Conservation (phyloP, 148 eudicot genomes). For the Silene latifolia region DNA sequence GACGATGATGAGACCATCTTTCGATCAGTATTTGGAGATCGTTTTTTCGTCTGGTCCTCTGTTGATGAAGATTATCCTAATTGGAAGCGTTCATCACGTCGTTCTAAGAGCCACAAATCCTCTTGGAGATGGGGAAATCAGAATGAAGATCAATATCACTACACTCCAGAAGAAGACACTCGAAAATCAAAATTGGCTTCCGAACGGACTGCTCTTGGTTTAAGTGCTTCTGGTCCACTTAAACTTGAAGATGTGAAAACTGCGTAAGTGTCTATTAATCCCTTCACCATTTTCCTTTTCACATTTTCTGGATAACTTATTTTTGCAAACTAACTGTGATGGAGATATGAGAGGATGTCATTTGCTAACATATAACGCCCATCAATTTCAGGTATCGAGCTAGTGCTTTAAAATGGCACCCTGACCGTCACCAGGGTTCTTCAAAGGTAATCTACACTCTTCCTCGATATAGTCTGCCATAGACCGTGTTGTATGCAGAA, state of each 20-base stretch:
- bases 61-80: slow-evolving; percentile 54
- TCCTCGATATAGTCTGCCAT: not conserved
- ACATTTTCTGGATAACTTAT: not conserved
- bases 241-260: slow-evolving; percentile 75
- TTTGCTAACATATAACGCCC: not conserved
- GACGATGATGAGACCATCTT: slow-evolving; percentile 50
- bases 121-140: slow-evolving; percentile 42
- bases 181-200: slow-evolving; percentile 37
- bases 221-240: slow-evolving; percentile 76
- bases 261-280: slow-evolving; percentile 55
- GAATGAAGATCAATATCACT: slow-evolving; percentile 46
- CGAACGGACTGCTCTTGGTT: slow-evolving; percentile 65
- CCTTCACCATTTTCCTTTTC: not conserved
- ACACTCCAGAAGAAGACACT: slow-evolving; percentile 38
- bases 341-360: not conserved
- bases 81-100: slow-evolving; percentile 47
- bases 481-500: not conserved
- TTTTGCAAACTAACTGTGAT: not conserved
- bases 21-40: slow-evolving; percentile 53
- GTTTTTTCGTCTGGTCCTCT: slow-evolving; percentile 66
- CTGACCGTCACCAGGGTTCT: slow-evolving; percentile 87
- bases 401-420: slow-evolving; percentile 96
- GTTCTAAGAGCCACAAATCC: slow-evolving; percentile 36
- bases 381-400: slow-evolving; percentile 62
- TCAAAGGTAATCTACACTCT: slow-evolving; percentile 53